A percentile compares a stretch with the other conserved stretches of the same genome.
phyloP scores from a whole-genome alignment of 768 basidiomycete genomes.

The Russula sp. region DNA sequence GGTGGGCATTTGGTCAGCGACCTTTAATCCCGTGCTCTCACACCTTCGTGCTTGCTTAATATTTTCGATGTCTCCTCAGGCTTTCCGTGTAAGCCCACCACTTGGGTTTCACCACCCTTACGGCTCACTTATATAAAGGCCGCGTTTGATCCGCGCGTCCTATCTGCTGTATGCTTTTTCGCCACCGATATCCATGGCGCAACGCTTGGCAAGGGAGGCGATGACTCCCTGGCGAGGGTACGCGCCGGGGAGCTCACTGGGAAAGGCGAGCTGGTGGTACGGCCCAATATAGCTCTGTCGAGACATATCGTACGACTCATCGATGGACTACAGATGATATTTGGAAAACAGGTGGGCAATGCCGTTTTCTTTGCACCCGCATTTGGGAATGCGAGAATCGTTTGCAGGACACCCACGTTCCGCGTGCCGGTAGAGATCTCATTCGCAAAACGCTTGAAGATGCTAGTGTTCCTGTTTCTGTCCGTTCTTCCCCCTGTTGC shows the following conservation, averaged over 20 bases:
- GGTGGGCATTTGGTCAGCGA: slow-evolving; percentile 75
- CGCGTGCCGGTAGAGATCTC: slow-evolving; percentile 76
- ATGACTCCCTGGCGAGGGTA: slow-evolving; percentile 74
- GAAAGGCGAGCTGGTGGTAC: slow-evolving; percentile 80
- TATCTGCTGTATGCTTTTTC: slow-evolving; percentile 89
- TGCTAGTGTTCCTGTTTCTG: slow-evolving; percentile 62
- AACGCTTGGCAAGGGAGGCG: slow-evolving; percentile 69
- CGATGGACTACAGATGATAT: slow-evolving; percentile 65
- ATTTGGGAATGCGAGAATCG: background rate
- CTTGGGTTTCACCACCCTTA: background rate
- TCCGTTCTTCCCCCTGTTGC: slow-evolving; percentile 34
- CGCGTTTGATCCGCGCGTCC: slow-evolving; percentile 79
- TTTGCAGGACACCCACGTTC: slow-evolving; percentile 83
- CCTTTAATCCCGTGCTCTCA: background rate
- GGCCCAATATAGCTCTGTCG: slow-evolving; percentile 25
- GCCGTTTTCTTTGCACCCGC: background rate
- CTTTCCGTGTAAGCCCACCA: slow-evolving; percentile 41
- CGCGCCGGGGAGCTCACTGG: slow-evolving; percentile 66
- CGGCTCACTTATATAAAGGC: slow-evolving; percentile 43
- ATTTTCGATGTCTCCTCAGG: slow-evolving; percentile 29
- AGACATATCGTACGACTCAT: background rate
- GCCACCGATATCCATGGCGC: slow-evolving; percentile 90
- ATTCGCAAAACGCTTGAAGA: slow-evolving; percentile 83
- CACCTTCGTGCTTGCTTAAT: slow-evolving; percentile 33
- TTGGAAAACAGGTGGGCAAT: slow-evolving; percentile 74